Evolutionary conservation across 2,329 filamentous ascomycete genomes (phyloP).

Genomic region (Xylariaceae sp.): DNA sequence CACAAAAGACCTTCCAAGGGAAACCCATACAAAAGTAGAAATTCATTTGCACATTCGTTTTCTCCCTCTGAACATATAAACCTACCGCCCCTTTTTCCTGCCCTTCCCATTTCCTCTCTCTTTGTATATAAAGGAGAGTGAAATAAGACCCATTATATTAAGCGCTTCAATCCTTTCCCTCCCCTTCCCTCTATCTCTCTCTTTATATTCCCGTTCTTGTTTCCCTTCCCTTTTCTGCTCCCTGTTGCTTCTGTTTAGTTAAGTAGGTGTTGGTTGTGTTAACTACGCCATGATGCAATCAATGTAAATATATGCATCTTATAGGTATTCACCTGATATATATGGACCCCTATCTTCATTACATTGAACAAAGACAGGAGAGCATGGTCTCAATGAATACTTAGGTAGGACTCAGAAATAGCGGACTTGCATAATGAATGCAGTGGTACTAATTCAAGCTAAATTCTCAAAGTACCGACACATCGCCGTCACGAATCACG

Average conservation of each 20-base stretch:
- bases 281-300: constrained; percentile 20
- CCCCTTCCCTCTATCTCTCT: neutral
- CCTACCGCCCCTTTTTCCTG: too few species aligned
- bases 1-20: too few species aligned
- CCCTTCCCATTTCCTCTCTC: neutral
- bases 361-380: neutral
- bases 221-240: neutral
- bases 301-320: constrained; percentile 22
- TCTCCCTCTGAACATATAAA: too few species aligned
- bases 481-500: neutral
- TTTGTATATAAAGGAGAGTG: too few species aligned
- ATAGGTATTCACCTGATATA: neutral
- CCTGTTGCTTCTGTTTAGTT: constrained; percentile 5
- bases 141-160: neutral
- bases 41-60: too few species aligned
- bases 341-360: neutral
- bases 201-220: constrained; percentile 5
- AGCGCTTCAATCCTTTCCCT: neutral
- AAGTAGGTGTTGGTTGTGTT: constrained; percentile 1
- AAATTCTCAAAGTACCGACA: neutral
- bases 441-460: too few species aligned
- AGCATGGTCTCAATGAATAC: neutral
- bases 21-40: too few species aligned
- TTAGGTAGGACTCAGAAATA: too few species aligned
- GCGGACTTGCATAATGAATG: too few species aligned